Base-by-base conservation (phyloP, 1,284 basidiomycete genomes). In the Tylopilus sp. region DNA sequence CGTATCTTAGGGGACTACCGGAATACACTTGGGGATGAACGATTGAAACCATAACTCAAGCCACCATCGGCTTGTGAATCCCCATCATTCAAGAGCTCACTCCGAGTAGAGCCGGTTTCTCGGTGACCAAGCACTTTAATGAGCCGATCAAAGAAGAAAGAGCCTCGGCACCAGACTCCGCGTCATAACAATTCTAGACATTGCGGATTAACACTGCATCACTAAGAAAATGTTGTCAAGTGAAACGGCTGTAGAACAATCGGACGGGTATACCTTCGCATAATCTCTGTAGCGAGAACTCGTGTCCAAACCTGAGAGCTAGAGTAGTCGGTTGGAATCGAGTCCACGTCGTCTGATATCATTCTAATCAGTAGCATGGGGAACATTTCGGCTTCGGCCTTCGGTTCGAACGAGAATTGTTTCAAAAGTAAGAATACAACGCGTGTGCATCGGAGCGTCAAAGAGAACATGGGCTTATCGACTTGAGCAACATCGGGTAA, bases 401-500 rank as follows among this genome's bases (percentile, higher is more conserved):
- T 77, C 32, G 97, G 77, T 61, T 97, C 89, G 26, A 78, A 76
- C 4, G 87, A 89, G 72, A 98, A 98, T 50, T 95, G 91, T 57
- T 97, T 95, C 50, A 98, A 79, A 10, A 98, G 81, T 25, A 98
- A 79, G 74, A 95, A 98, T 40, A 98, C 88, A 19, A 98, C 88
- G 8, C 96, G 89, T 31, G 91, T 94, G 54, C 93, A 89, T 41
- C 96, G 89, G 8, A 99, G 81, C 0, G 90, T 91, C 46, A 95
- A 80, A 0, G 94, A 91, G 71, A 98, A 99, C 4, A 84, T 70
- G 0, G 92, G 88, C 42, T 87, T 82, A 48, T 96, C 2, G 88
- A 81, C 64, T 90, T 92, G 57, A 95, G 85, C 7, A 99, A 78
- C 15, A 98, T 78, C 0, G 96, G 95, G 53, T 92, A 96, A 14